These are phyloP conservation scores for Cafeteria roenbergensis DNA, from an alignment of 108 stramenopile genomes.

Conservation along the genomic window DNA sequence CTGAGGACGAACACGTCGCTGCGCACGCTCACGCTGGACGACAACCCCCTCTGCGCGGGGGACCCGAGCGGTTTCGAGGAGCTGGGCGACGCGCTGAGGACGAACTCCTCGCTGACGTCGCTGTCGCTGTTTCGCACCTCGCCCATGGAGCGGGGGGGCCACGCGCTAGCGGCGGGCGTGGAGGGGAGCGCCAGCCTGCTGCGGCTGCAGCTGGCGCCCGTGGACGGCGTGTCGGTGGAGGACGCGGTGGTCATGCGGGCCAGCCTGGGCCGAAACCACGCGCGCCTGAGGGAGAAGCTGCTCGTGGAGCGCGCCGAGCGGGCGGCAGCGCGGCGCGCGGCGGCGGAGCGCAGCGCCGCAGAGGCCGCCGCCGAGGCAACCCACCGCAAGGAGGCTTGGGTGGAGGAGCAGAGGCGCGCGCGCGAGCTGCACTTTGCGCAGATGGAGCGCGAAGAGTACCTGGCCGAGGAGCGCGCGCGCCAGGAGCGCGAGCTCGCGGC, in stretches of 20 bases:
- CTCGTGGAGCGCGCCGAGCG: too few relatives aligned
- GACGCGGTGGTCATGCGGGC: neutral
- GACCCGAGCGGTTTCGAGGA: neutral
- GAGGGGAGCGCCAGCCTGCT: neutral
- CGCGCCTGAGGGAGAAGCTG: neutral
- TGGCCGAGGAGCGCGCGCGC: neutral
- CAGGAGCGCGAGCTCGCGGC: neutral
- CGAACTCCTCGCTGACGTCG: neutral
- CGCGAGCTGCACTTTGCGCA: neutral
- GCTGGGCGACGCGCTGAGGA: neutral
- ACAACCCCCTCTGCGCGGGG: neutral
- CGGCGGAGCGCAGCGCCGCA: neutral
- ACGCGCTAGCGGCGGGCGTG: neutral
- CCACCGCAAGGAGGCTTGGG: neutral
- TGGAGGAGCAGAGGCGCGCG: neutral
- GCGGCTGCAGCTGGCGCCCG: neutral
- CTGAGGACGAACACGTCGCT: neutral
- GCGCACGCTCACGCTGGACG: neutral
- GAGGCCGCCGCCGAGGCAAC: neutral
- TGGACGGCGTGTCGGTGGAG: neutral
- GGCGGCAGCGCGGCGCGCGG: neutral
- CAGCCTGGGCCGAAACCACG: neutral
- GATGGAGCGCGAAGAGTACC: neutral
- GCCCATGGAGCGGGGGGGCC: too few relatives aligned
- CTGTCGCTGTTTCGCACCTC: neutral